Evolutionary conservation across 2,329 filamentous ascomycete genomes (phyloP).

Genomic region (Zasmidium citrigriseum): DNA sequence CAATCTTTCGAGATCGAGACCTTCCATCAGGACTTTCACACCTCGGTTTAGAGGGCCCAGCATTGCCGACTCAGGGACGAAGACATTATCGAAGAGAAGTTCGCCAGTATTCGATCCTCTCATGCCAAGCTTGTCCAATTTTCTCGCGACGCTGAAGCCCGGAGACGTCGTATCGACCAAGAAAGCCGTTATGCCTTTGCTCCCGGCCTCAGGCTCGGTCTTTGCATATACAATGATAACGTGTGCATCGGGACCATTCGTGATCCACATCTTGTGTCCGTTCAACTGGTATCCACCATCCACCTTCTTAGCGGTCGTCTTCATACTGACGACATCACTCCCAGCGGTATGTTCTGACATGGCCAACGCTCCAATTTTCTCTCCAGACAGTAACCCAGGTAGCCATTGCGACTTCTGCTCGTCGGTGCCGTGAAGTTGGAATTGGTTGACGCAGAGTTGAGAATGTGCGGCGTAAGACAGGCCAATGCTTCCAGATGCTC

Average conservation of each 20-base stretch:
- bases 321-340: constrained; percentile 95
- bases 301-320: constrained; percentile 75
- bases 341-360: constrained; percentile 94
- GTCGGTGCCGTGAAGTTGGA: constrained; percentile 80
- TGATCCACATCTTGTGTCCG: constrained; percentile 99
- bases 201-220: constrained; percentile 75
- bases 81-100: constrained; percentile 85
- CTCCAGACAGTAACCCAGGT: constrained; percentile 77
- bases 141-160: constrained; percentile 84
- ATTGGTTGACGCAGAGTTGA: constrained; percentile 94
- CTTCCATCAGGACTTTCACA: constrained; percentile 92
- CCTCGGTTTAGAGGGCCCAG: constrained; percentile 79
- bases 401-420: constrained; percentile 81
- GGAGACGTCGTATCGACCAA: constrained; percentile 71
- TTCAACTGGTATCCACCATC: constrained; percentile 85
- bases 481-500: constrained; percentile 77
- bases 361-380: constrained; percentile 80
- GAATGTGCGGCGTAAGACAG: constrained; percentile 95
- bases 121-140: constrained; percentile 98
- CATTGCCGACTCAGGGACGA: constrained; percentile 80
- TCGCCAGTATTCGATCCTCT: constrained; percentile 95
- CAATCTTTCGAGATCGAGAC: constrained; percentile 87
- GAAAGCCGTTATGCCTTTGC: constrained; percentile 94
- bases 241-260: constrained; percentile 93
- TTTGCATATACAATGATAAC: constrained; percentile 96